Percentiles rank a stretch among this genome's conserved stretches.
These are phyloP conservation scores for Lactifluus hygrophoroides DNA, from an alignment of 768 basidiomycete genomes.

Conservation along the genomic window DNA sequence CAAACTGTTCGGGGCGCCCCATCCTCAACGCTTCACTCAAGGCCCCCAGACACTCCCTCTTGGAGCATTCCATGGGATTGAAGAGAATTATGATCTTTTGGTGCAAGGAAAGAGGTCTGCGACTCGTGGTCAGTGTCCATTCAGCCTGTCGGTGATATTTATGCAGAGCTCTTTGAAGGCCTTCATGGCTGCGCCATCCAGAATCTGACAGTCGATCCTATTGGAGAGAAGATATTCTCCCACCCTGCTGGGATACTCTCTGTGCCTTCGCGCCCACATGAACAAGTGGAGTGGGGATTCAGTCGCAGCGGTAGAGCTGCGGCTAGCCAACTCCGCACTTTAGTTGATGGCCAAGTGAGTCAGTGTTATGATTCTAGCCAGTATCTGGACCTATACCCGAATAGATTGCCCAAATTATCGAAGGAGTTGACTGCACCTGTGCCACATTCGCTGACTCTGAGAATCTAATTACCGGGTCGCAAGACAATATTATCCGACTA, in stretches of 20 bases:
- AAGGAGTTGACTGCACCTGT: conserved; percentile 62
- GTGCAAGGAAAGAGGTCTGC: conserved; percentile 42
- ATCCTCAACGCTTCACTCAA: conserved; percentile 66
- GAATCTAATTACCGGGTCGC: conserved; percentile 71
- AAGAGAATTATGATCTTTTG: conserved; percentile 73
- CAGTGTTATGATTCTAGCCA: not conserved
- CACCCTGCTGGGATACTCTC: conserved; percentile 50
- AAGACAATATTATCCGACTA: conserved; percentile 72
- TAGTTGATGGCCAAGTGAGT: conserved; percentile 53
- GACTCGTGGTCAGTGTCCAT: conserved; percentile 40
- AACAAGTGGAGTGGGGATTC: conserved; percentile 61
- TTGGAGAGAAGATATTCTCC: conserved; percentile 53
- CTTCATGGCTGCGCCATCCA: conserved; percentile 38
- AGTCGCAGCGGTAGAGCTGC: conserved; percentile 29
- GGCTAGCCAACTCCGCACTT: conserved; percentile 48
- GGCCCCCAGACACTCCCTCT: conserved; percentile 67
- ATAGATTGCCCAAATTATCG: conserved; percentile 69
- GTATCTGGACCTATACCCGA: not conserved
- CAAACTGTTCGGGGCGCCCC: conserved; percentile 69
- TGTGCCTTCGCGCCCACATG: conserved; percentile 53
- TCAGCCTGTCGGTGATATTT: not conserved
- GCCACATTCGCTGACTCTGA: conserved; percentile 69
- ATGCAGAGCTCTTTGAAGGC: conserved; percentile 29
- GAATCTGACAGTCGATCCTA: conserved; percentile 46
- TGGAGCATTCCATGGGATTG: conserved; percentile 64